Conservation (phyloP, 371 early-diverging fungal species). For the Mortierella sp. region DNA sequence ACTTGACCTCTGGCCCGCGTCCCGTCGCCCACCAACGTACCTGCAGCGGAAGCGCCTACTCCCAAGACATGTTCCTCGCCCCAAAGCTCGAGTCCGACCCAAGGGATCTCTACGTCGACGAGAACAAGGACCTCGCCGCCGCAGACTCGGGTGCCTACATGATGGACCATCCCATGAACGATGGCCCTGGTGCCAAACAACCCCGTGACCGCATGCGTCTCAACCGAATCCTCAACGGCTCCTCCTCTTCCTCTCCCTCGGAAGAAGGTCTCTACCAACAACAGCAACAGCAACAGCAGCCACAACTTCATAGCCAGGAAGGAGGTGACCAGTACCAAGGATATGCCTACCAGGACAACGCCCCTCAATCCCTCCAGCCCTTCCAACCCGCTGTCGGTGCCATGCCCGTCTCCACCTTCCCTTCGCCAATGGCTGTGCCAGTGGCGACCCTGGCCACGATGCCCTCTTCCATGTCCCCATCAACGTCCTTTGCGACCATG, state of each 20-base stretch:
- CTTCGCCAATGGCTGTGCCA: conserved; percentile 43
- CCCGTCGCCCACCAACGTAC: conserved; percentile 18
- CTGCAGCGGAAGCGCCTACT: conserved; percentile 15
- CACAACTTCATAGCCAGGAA: conserved; percentile 17
- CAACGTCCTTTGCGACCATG: conserved; percentile 42
- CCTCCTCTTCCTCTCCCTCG: conserved; percentile 26
- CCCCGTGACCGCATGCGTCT: conserved; percentile 48
- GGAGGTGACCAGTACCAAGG: conserved; percentile 13
- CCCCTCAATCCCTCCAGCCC: conserved; percentile 26
- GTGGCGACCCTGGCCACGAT: conserved; percentile 36
- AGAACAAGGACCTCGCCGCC: conserved; percentile 26
- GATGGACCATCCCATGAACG: conserved; percentile 23
- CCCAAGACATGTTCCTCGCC: conserved; percentile 29
- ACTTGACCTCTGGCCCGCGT: conserved; percentile 19
- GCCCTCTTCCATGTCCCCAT: conserved; percentile 37
- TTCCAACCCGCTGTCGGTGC: conserved; percentile 31
- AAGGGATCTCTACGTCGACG: conserved; percentile 40
- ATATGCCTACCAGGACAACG: conserved; percentile 26
- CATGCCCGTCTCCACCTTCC: conserved; percentile 36
- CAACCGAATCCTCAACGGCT: conserved; percentile 37
- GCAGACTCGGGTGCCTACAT: conserved; percentile 26
- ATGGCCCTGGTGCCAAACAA: conserved; percentile 35
- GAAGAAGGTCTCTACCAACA: conserved; percentile 35
- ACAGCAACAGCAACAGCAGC: conserved; percentile 14
- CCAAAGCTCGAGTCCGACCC: conserved; percentile 40